Conservation (phyloP, 805 yeast genomes). For the Lipomyces chichibuensis region DNA sequence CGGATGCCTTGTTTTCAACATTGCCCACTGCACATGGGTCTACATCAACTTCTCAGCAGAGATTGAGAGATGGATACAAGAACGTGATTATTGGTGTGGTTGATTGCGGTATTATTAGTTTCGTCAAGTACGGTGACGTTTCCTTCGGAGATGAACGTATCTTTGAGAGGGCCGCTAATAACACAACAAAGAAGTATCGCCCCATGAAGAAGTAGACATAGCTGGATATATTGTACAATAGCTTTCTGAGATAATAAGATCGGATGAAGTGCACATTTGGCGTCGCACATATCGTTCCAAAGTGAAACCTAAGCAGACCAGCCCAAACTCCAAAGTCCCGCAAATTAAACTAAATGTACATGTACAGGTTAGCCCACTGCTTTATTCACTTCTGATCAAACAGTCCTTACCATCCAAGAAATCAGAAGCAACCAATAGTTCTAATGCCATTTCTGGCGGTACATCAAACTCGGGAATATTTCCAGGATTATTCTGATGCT, state of each 20-base stretch:
- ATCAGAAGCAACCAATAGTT: constrained; percentile 90
- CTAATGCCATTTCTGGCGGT: constrained; percentile 93
- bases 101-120: constrained; percentile 75
- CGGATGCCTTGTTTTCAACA: constrained; percentile 43
- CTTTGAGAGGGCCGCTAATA: background rate
- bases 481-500: constrained; percentile 52
- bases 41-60: constrained; percentile 30
- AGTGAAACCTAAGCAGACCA: background rate
- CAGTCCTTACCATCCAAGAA: constrained; percentile 58
- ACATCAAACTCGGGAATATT: constrained; percentile 84
- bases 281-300: background rate
- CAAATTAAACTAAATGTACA: background rate
- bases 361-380: background rate
- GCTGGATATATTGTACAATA: background rate
- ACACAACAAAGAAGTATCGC: constrained; percentile 4
- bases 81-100: constrained; percentile 67
- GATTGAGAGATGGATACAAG: constrained; percentile 58
- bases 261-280: background rate
- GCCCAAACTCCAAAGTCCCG: background rate
- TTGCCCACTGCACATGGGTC: constrained; percentile 31
- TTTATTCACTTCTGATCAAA: background rate
- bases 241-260: background rate
- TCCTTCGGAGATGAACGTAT: constrained; percentile 37
- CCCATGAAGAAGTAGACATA: background rate
- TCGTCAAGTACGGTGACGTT: constrained; percentile 48